Evolutionary conservation across 2,329 filamentous ascomycete species (phyloP).

Genomic region (Myriosclerotinia duriaeana): DNA sequence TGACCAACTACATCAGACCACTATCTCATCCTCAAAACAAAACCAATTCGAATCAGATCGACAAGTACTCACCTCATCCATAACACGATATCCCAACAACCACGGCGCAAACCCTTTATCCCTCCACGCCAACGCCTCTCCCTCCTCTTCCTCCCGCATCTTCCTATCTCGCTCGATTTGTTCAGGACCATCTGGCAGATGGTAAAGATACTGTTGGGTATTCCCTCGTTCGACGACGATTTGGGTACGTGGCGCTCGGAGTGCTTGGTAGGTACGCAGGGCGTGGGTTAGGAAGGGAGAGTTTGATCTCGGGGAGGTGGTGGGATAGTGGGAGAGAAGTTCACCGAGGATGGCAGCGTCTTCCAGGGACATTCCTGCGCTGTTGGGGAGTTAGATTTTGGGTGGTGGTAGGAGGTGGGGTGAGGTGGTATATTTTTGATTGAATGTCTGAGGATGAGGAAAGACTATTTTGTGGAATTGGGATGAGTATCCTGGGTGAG

Average conservation of each 20-base stretch:
- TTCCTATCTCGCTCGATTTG: constrained; percentile 56
- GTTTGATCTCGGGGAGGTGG: constrained; percentile 21
- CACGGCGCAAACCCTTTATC: constrained; percentile 44
- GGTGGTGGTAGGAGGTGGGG: background rate
- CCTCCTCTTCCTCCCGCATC: constrained; percentile 42
- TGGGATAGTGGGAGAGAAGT: constrained; percentile 47
- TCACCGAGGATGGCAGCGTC: constrained; percentile 58
- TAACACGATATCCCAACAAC: constrained; percentile 45
- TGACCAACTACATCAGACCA: background rate
- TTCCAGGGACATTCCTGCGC: constrained; percentile 60
- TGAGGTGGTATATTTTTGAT: background rate
- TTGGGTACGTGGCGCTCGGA: constrained; percentile 57
- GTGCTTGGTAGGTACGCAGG: constrained; percentile 54
- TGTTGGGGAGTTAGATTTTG: background rate
- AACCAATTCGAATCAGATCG: no score
- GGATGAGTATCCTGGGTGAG: background rate
- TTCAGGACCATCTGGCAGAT: constrained; percentile 54
- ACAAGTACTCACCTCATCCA: constrained; percentile 39
- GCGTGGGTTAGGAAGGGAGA: constrained; percentile 37
- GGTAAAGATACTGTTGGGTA: constrained; percentile 59
- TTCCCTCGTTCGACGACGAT: constrained; percentile 60
- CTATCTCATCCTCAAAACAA: background rate
- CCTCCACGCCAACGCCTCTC: constrained; percentile 45
- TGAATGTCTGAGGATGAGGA: background rate
- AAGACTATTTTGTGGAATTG: background rate